Base-by-base conservation (phyloP, 805 yeast species). In the Teunomyces pallodes region DNA sequence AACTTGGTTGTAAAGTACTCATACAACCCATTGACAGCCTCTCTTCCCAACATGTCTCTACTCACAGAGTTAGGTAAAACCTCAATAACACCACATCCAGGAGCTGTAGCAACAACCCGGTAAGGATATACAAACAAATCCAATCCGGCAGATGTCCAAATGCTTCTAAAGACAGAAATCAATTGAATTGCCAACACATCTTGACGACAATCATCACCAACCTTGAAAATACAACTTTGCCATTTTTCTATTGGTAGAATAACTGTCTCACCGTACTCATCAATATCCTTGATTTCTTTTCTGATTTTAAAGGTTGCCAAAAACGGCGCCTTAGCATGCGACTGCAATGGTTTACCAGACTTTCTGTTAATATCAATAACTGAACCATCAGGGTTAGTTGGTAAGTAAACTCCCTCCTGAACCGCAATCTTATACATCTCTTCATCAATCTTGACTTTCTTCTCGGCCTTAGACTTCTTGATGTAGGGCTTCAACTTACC, bases 81-180 rank as follows among this genome's bases (percentile, higher is more conserved):
- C 65, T 95, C 99, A 71, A 94, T 94, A 39, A 94, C 96, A 68
- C 99, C 99, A 73, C 98, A 91, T 0, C 99, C 99, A 1, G 99
- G 98, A 2, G 96, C 97, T 8, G 99, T 94, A 1, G 99, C 99
- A 0, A 97, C 91, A 24, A 94, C 99, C 55, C 97, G 74, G 67
- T 94, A 81, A 1, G 99, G 99, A 70, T 82, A 95, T 24, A 94
- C 95, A 66, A 77, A 94, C 38, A 92, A 79, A 65, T 94, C 98
- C 52, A 94, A 74, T 1, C 98, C 98, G 9, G 87, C 83, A 54
- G 82, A 79, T 52, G 82, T 81, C 95, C 97, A 94, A 45, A 94
- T 88, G 39, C 92, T 83, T 58, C 96, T 80, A 76, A 95, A 94
- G 32, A 94, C 84, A 3, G 97, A 86, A 49, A 95, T 86, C 61